These are phyloP conservation scores for Globisporangium nagaii DNA, from an alignment of 352 stramenopile species.

Conservation along the genomic window DNA sequence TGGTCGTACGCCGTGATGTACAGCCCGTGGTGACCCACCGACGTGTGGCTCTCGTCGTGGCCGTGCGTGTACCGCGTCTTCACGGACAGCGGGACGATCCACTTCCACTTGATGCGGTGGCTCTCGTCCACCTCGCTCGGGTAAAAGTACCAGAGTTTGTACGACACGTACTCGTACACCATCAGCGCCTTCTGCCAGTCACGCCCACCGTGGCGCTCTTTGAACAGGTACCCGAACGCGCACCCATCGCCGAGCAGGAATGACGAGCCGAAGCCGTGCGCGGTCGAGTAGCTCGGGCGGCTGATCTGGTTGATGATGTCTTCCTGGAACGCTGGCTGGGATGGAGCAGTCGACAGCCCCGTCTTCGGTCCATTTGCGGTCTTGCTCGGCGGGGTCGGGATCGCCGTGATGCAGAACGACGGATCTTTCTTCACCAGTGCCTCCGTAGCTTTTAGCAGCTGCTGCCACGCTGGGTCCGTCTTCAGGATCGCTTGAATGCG, in stretches of 20 bases:
- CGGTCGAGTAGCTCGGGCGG: constrained; percentile 76
- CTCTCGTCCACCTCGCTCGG: constrained; percentile 78
- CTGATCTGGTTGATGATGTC: constrained; percentile 87
- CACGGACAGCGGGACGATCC: constrained; percentile 77
- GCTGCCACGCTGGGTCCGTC: constrained; percentile 47
- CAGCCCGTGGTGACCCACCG: constrained; percentile 77
- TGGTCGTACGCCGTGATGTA: constrained; percentile 80
- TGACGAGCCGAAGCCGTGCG: constrained; percentile 81
- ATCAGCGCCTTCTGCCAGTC: constrained; percentile 84
- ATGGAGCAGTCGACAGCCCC: constrained; percentile 17
- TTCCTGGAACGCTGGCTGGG: constrained; percentile 75
- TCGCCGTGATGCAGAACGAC: constrained; percentile 49
- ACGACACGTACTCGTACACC: constrained; percentile 82
- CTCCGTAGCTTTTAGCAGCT: constrained; percentile 47
- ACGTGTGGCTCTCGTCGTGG: constrained; percentile 79
- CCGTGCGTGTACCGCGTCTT: constrained; percentile 75
- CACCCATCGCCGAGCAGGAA: constrained; percentile 81
- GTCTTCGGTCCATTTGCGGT: constrained; percentile 14
- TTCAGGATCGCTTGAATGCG: constrained; percentile 53
- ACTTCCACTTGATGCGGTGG: constrained; percentile 83
- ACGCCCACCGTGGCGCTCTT: constrained; percentile 45
- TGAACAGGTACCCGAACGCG: constrained; percentile 82
- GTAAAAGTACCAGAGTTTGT: constrained; percentile 90
- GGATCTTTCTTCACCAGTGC: constrained; percentile 40
- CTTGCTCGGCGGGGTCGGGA: constrained; percentile 27